Percentiles rank a stretch among this genome's conserved stretches.
Evolutionary conservation across 2,329 filamentous ascomycete genomes (phyloP).

Genomic region (Colletotrichum graminicola): DNA sequence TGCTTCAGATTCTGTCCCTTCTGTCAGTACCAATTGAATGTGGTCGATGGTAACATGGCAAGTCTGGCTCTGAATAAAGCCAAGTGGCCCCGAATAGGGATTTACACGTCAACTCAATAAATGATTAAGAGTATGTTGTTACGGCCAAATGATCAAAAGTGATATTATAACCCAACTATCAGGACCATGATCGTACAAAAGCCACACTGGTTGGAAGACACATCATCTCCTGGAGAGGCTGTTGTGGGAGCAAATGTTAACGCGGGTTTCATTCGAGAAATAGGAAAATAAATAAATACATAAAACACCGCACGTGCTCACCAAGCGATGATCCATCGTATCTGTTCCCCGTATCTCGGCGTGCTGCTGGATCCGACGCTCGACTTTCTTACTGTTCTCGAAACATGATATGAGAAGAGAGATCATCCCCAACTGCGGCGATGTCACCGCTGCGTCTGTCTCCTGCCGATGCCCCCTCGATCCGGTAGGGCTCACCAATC

Average conservation of each 20-base stretch:
- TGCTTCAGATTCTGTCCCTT: too few species aligned
- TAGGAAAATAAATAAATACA: neutral
- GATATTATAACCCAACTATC: too few species aligned
- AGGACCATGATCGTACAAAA: too few species aligned
- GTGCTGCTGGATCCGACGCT: neutral
- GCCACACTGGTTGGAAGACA: neutral
- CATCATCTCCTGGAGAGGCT: neutral
- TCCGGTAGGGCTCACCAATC: constrained; percentile 3
- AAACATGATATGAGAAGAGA: neutral
- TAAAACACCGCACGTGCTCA: neutral
- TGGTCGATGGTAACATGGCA: too few species aligned
- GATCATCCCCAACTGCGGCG: neutral
- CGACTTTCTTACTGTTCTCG: neutral
- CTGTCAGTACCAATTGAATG: too few species aligned
- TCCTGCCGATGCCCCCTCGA: neutral
- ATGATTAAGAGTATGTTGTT: too few species aligned
- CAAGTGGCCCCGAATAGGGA: too few species aligned
- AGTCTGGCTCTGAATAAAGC: too few species aligned
- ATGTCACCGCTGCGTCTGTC: neutral
- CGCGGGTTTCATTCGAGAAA: neutral
- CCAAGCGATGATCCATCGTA: neutral
- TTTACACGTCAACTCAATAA: neutral
- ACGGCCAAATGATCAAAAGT: too few species aligned
- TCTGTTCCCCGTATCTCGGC: neutral
- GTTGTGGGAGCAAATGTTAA: neutral